Conservation (phyloP, 2,329 filamentous ascomycete genomes). For the Coniochaeta sp. region DNA sequence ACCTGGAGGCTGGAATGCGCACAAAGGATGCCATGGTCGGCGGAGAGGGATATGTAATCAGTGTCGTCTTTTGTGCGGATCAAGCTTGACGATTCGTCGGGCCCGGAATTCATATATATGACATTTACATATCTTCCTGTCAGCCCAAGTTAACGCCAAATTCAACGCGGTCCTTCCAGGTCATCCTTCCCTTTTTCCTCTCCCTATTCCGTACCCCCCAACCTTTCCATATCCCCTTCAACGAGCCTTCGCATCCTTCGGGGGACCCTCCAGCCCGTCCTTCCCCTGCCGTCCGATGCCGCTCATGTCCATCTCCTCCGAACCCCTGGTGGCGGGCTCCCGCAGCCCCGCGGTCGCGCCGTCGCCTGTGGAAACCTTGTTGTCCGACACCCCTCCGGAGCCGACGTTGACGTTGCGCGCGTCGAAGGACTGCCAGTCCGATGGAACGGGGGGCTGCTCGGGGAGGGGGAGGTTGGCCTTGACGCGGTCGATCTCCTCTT, state of each 20-base stretch:
- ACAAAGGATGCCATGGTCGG: too few relatives aligned
- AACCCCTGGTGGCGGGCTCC: conserved; percentile 50
- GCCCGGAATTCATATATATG: too few relatives aligned
- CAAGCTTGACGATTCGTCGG: too few relatives aligned
- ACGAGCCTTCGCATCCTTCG: conserved; percentile 51
- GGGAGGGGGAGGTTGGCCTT: conserved; percentile 72
- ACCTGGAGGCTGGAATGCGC: too few relatives aligned
- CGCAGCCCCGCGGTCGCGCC: conserved; percentile 46
- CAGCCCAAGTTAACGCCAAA: too few relatives aligned
- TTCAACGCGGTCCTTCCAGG: background rate
- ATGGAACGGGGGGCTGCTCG: conserved; percentile 67
- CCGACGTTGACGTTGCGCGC: conserved; percentile 63
- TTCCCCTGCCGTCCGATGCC: conserved; percentile 57
- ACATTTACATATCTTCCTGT: too few relatives aligned
- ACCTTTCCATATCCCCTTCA: too few relatives aligned
- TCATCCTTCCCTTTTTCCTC: too few relatives aligned
- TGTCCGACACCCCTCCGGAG: conserved; percentile 46
- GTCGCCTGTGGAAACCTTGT: conserved; percentile 43
- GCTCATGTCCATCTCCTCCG: conserved; percentile 46
- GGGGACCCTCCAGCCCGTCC: conserved; percentile 42
- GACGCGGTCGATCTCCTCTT: conserved; percentile 58
- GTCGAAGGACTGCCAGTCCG: conserved; percentile 72
- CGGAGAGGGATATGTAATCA: too few relatives aligned
- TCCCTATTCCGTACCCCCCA: too few relatives aligned
- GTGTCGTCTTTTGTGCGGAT: too few relatives aligned